Evolutionary conservation across 1,284 basidiomycete genomes (phyloP), one percentile per base, ranked within the genome.

Genomic region (Irpex lacteus): DNA sequence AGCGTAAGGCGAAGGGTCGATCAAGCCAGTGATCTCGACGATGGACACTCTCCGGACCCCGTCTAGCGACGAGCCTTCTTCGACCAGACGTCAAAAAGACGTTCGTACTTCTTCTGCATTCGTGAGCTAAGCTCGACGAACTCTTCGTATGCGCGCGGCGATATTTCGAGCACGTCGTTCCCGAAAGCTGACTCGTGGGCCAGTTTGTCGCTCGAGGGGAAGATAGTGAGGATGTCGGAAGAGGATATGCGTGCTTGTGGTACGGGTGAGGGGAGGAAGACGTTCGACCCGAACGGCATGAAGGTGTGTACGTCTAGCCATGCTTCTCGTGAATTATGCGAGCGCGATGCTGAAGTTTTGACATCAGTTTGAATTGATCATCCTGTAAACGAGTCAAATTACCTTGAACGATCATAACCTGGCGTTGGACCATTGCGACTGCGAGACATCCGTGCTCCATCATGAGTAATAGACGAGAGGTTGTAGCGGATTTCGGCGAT

Each of bases 401-500:
- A 87, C 88, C 84, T 84, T 87, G 83, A 38, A 90, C 83, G 64
- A 90, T 71, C 78, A 83, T 83, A 26, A 90, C 84, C 70, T 86
- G 83, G 68, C 81, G 83, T 67, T 86, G 83, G 59, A 90, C 85
- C 63, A 89, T 71, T 34, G 88, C 88, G 63, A 90, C 81, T 61
- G 86, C 88, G 64, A 89, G 75, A 53, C 82, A 80, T 60, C 88
- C 85, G 71, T 82, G 75, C 67, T 83, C 77, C 80, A 89, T 80
- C 76, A 80, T 82, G 34, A 13, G 37, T 11, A 36, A 26, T 40
- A 58, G 26, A 52, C 4, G 44, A 15, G 18, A 32, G 49, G 40
- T 21, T 19, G 50, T 26, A 36, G 44, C 18, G 52, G n/a, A 15
- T 36, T 34, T 49, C 50, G 13, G 50, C 37, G n/a, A 37, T 37